phyloP scores from a whole-genome alignment of 2,329 filamentous ascomycete genomes.

The Periglandula ipomoeae region DNA sequence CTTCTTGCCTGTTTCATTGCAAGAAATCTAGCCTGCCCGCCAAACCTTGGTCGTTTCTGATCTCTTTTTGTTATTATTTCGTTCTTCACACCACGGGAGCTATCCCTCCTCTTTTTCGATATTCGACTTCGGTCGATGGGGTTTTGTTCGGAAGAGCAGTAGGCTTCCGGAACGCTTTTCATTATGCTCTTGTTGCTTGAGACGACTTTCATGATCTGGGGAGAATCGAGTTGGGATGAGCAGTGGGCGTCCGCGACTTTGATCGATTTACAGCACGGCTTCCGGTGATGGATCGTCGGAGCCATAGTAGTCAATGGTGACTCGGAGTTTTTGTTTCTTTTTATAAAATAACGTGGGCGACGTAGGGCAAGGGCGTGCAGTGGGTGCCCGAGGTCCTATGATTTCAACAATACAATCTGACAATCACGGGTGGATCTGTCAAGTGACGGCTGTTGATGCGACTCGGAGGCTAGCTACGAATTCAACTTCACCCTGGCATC shows the following conservation, averaged over 20 bases:
- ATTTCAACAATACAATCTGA: constrained; percentile 12
- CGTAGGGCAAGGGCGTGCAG: constrained; percentile 10
- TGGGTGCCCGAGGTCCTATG: constrained; percentile 10
- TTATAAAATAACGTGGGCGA: neutral
- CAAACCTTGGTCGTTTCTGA: no score
- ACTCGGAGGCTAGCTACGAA: neutral
- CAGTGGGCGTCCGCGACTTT: constrained; percentile 5
- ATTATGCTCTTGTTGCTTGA: constrained; percentile 2
- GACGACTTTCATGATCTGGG: neutral
- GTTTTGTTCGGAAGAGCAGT: constrained; percentile 15
- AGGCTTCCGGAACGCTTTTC: constrained; percentile 13
- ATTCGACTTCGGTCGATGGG: constrained; percentile 2
- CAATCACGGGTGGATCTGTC: neutral
- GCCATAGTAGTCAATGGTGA: no score
- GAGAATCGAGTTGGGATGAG: constrained; percentile 3
- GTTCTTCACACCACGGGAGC: no score
- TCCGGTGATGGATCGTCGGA: neutral
- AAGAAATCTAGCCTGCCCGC: no score
- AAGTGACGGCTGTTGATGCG: neutral
- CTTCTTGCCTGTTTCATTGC: no score
- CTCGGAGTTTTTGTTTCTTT: constrained; percentile 1
- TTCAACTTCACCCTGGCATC: constrained; percentile 1
- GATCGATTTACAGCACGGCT: neutral
- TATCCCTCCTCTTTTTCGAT: neutral
- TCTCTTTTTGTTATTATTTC: no score